phyloP scores from a whole-genome alignment of 306 rosid species.

The Arachis stenosperma region DNA sequence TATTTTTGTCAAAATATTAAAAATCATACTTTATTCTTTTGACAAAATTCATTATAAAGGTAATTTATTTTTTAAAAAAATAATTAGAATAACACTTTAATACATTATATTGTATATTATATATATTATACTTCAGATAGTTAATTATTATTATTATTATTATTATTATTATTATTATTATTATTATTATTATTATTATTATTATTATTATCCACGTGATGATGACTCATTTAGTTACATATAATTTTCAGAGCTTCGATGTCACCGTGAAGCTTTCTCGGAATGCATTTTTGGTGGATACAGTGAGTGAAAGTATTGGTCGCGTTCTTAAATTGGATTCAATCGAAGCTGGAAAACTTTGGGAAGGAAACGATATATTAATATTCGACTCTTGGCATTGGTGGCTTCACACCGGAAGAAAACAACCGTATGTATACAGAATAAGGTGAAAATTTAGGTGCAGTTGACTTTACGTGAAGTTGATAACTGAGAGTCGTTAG shows the following conservation, averaged over 20 bases:
- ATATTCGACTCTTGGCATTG: constrained; percentile 68
- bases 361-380: constrained; percentile 52
- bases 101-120: too few species aligned
- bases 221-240: neutral
- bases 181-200: too few species aligned
- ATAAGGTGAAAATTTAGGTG: too few species aligned
- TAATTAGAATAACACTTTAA: too few species aligned
- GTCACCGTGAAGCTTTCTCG: constrained; percentile 48
- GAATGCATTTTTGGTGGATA: constrained; percentile 55
- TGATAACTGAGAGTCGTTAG: too few species aligned
- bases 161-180: neutral
- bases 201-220: neutral
- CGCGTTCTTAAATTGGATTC: constrained; percentile 49
- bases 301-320: constrained; percentile 34
- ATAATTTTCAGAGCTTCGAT: constrained; percentile 44
- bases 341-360: constrained; percentile 35
- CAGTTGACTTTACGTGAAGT: too few species aligned
- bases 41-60: too few species aligned
- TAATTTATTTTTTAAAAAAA: too few species aligned
- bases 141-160: too few species aligned
- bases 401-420: constrained; percentile 62
- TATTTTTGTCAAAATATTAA: too few species aligned
- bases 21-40: too few species aligned
- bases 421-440: constrained; percentile 45
- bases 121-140: too few species aligned